Base-by-base conservation (phyloP, 2,329 filamentous ascomycete genomes). In the Microdochium bolleyi region DNA sequence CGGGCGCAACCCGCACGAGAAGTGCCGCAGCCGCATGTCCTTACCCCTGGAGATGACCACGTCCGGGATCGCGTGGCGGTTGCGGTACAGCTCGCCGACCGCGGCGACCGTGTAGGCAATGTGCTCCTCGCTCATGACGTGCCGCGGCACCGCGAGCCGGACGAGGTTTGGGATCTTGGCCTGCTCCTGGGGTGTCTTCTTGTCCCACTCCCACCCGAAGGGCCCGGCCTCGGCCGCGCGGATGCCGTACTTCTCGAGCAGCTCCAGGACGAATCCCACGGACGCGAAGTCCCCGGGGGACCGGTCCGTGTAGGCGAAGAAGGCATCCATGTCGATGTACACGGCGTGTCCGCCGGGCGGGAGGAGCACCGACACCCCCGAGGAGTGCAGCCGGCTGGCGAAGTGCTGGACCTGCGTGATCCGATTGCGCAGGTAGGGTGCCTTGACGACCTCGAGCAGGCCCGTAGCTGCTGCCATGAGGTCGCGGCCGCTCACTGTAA, bases 171-270 rank as follows among this genome's bases (percentile, higher is more conserved):
- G 57, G 27, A 59, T 56, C 24, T 50, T 49, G 1, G 37, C 49
- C 11, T 52, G 56, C 16, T 54, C 22, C 30, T 52, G 54, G 3
- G 54, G 55, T 7, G 55, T 11, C 50, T 59, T 53, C 14, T 55
- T 58, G 32, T 61, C 59, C 57, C 56, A 59, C 51, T 59, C 51
- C 59, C 59, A 59, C 1, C 51, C 55, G 22, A 59, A 59, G 16
- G 55, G 56, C 1, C 57, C 56, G 1, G 56, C 51, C 37, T 59
- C 56, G 21, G 49, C 50, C 3, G 57, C 55, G 2, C 56, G 55
- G 30, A 59, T 58, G 4, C 56, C 56, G 27, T 58, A 56, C 14
- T 56, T 52, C 34, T 55, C 53, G 16, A 59, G 52, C 5, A 59
- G 55, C 30, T 58, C 56, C 7, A 59, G 38, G 4, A 53, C 57